Base-by-base conservation (phyloP, 2,329 filamentous ascomycete genomes). In the Dissoconium aciculare region DNA sequence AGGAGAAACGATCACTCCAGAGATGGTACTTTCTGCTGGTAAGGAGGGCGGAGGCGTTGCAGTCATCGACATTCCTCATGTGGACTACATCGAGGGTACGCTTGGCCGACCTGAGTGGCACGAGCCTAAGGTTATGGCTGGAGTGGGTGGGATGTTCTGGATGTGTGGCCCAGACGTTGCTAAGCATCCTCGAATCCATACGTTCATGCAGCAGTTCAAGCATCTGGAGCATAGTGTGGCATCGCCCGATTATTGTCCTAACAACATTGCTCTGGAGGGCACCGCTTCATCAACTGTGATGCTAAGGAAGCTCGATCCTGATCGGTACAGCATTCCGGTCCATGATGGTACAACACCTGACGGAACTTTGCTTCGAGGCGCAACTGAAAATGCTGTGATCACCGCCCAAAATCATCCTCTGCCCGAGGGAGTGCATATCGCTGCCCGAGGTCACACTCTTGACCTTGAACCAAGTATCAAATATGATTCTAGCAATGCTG, bases 21-120 rank as follows among this genome's bases (percentile, higher is more conserved):
- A 89, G 0, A 89, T 92, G 76, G 84, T 95, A 1, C 50, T 98
- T 30, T 82, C 69, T 2, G 62, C 74, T 8, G 57, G 66, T 3
- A 66, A 73, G 33, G 64, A 68, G 4, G 84, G 84, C 8, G 69
- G 65, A 33, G 85, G 82, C 2, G 64, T 93, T 40, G 78, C 80
- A 5, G 64, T 98, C 5, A 62, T 91, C 24, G 85, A 95, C 43
- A 54, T 98, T 5, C 81, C 83, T 1, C 69, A 74, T 10, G 38
- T 52, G 1, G 69, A 73, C 5, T 85, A 89, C 46, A 59, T 95
- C 15, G 70, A 76, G 9, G 56, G 67, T 4, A 64, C 94, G 31
- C 45, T 92, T 26, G 59, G 63, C 19, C 69, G 82, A 17, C 65
- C 74, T 3, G 87, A 94, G 52, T 85, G 80, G 74, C 59, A 64